Evolutionary conservation across 176 grass and related monocot genomes (phyloP).

Genomic region (Musa troglodytarum): DNA sequence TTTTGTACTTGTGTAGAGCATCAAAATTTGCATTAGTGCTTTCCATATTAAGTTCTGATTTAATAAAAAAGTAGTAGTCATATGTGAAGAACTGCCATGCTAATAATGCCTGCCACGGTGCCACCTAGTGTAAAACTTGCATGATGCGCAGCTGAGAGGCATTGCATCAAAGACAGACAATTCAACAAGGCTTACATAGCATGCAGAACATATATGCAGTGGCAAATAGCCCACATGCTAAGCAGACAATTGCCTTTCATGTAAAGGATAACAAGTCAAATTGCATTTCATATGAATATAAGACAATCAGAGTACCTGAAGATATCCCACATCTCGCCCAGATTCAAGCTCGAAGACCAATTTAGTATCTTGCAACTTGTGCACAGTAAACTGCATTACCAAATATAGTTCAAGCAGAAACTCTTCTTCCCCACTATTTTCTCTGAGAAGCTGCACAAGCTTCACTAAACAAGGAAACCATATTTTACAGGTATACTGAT

Average conservation of each 20-base stretch:
- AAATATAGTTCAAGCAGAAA: constrained; percentile 43
- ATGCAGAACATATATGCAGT: neutral
- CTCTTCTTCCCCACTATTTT: constrained; percentile 30
- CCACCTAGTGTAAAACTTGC: too few relatives aligned
- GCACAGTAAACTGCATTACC: constrained; percentile 45
- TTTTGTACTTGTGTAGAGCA: too few relatives aligned
- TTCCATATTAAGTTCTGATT: too few relatives aligned
- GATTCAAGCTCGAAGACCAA: constrained; percentile 70
- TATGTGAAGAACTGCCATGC: too few relatives aligned
- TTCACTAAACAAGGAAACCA: constrained; percentile 91
- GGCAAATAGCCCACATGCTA: neutral
- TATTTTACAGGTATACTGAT: constrained; percentile 67
- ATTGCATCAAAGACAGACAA: too few relatives aligned
- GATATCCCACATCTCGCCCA: constrained; percentile 37
- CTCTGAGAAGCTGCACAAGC: constrained; percentile 50
- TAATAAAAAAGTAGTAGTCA: too few relatives aligned
- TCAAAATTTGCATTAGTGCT: too few relatives aligned
- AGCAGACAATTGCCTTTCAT: neutral
- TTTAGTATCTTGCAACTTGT: constrained; percentile 75
- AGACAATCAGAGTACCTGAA: constrained; percentile 44
- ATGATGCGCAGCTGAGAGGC: too few relatives aligned
- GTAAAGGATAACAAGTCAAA: neutral
- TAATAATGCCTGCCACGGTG: too few relatives aligned
- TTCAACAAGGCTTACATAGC: too few relatives aligned
- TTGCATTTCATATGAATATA: neutral